Conservation (phyloP, 202 grass and related monocot species). For the Elaeis oleifera region DNA sequence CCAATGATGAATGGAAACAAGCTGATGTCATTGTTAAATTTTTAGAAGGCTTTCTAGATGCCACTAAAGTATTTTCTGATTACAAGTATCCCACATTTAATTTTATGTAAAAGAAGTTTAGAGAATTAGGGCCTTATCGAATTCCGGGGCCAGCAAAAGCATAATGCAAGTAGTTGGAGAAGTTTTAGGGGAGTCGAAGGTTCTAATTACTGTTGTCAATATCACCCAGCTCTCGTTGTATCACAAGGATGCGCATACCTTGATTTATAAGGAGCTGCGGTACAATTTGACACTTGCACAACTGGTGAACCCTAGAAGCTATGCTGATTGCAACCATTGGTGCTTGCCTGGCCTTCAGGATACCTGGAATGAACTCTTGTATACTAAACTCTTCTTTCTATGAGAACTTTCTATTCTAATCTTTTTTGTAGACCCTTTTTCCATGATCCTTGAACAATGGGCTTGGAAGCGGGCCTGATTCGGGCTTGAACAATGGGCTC, state of each 20-base stretch:
- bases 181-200: conserved; percentile 39
- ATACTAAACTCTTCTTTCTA: conserved; percentile 72
- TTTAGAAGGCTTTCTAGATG: too few species aligned
- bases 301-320: conserved; percentile 49
- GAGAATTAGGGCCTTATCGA: too few species aligned
- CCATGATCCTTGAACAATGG: too few species aligned
- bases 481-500: too few species aligned
- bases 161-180: conserved; percentile 51
- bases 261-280: conserved; percentile 87
- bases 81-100: too few species aligned
- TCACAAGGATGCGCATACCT: conserved; percentile 81
- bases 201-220: conserved; percentile 60
- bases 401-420: neutral
- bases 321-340: conserved; percentile 87
- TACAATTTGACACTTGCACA: conserved; percentile 37
- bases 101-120: too few species aligned
- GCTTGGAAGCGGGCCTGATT: too few species aligned
- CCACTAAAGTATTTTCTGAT: too few species aligned
- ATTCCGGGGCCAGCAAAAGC: conserved; percentile 43
- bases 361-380: conserved; percentile 89
- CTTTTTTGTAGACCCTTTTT: too few species aligned
- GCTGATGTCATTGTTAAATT: too few species aligned
- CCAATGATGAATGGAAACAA: too few species aligned
- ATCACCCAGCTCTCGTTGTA: conserved; percentile 73
- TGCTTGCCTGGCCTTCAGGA: conserved; percentile 76